These are phyloP conservation scores for Sphagnum fallax DNA, from an alignment of 228 moss, liverwort and hornwort genomes.

Conservation along the genomic window DNA sequence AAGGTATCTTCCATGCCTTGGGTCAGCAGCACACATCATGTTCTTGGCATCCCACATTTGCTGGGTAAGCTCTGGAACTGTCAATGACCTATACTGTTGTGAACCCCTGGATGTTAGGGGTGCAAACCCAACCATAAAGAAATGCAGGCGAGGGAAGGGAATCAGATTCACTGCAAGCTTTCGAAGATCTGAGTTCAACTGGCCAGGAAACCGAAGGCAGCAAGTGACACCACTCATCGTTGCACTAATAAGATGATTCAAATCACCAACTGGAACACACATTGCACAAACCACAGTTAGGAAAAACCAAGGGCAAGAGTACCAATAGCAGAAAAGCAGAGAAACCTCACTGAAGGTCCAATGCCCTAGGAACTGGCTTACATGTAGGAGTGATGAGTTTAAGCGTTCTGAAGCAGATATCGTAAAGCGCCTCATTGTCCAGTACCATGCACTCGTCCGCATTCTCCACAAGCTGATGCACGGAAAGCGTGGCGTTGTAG, in stretches of 20 bases:
- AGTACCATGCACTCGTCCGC: conserved; percentile 16
- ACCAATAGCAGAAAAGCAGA: background rate
- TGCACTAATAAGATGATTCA: conserved; percentile 7
- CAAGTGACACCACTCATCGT: conserved; percentile 12
- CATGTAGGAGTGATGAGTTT: conserved; percentile 10
- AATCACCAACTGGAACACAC: conserved; percentile 6
- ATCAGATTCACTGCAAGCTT: conserved; percentile 32
- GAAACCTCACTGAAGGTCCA: background rate
- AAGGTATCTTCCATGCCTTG: conserved; percentile 12
- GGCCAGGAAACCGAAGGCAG: conserved; percentile 27
- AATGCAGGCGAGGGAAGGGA: conserved; percentile 7
- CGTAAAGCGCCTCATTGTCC: conserved; percentile 19
- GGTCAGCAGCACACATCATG: conserved; percentile 56
- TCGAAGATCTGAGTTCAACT: conserved; percentile 35
- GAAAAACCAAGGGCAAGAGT: background rate
- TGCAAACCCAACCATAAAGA: conserved; percentile 12
- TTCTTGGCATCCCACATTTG: conserved; percentile 63
- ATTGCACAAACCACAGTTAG: background rate
- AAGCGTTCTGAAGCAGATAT: conserved; percentile 24
- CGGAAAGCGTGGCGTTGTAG: conserved; percentile 32
- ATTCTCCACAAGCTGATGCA: conserved; percentile 39
- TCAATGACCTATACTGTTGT: conserved; percentile 10
- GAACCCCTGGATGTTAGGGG: conserved; percentile 8
- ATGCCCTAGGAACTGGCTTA: background rate
- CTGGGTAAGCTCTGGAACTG: conserved; percentile 39